phyloP scores from a whole-genome alignment of 805 yeast genomes.

The Myxozyma vanderwaltii region DNA sequence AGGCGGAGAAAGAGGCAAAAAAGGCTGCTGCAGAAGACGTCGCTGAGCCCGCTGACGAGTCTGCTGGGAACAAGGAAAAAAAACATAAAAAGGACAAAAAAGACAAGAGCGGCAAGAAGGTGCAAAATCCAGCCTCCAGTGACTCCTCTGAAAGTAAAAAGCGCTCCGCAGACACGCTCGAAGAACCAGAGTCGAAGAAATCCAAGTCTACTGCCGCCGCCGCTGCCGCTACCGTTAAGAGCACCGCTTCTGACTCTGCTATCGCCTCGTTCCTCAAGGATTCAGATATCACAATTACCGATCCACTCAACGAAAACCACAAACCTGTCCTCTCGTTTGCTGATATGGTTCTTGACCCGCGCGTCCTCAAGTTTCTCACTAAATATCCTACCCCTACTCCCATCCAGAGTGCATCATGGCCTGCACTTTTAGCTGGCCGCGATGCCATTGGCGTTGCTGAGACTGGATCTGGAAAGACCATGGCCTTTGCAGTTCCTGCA shows the following conservation, averaged over 20 bases:
- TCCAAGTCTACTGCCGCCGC: conserved; percentile 1
- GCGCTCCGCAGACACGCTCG: conserved; percentile 38
- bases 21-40: conserved; percentile 39
- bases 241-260: conserved; percentile 52
- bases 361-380: conserved; percentile 61
- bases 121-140: conserved; percentile 36
- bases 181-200: conserved; percentile 34
- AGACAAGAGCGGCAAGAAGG: conserved; percentile 40
- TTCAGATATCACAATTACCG: conserved; percentile 81
- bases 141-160: conserved; percentile 36
- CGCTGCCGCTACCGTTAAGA: conserved; percentile 42
- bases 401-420: conserved; percentile 94
- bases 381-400: conserved; percentile 92
- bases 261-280: conserved; percentile 62
- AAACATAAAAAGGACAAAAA: conserved; percentile 39
- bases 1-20: conserved; percentile 47
- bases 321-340: conserved; percentile 73
- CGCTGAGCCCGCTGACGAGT: conserved; percentile 42
- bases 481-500: conserved; percentile 98
- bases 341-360: conserved; percentile 56
- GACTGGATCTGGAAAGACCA: conserved; percentile 97
- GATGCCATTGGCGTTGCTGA: conserved; percentile 98
- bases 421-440: conserved; percentile 70
- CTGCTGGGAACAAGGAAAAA: conserved; percentile 38
- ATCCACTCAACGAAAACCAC: conserved; percentile 52